Conservation (phyloP, 148 eudicot genomes). For the Silene latifolia region DNA sequence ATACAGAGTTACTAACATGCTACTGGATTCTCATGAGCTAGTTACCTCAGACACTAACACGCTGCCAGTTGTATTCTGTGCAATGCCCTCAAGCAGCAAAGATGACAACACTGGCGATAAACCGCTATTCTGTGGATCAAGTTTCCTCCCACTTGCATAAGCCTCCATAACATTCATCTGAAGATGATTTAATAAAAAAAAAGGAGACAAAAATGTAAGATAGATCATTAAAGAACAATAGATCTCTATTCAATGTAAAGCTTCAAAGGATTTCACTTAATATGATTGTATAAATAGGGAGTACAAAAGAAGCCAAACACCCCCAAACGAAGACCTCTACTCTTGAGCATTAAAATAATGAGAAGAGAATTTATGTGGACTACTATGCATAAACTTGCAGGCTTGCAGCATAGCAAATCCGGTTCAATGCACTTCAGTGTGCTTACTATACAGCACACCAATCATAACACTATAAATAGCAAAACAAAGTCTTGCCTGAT, state of each 20-base stretch:
- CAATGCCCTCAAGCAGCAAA: conserved; percentile 74
- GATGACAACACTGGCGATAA: conserved; percentile 38
- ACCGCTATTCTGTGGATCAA: conserved; percentile 47
- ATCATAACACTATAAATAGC: not conserved
- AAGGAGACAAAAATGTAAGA: not conserved
- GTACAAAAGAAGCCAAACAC: no score
- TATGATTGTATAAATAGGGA: no score
- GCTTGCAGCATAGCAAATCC: not conserved
- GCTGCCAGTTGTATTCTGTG: conserved; percentile 88
- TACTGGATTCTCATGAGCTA: conserved; percentile 10
- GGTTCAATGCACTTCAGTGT: not conserved
- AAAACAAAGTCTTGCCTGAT: conserved; percentile 50
- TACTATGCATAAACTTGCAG: not conserved
- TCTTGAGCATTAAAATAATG: no score
- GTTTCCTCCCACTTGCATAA: conserved; percentile 55
- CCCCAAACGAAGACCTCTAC: no score
- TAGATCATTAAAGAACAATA: not conserved
- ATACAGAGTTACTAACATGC: not conserved
- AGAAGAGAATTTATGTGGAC: no score
- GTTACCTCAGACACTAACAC: conserved; percentile 79
- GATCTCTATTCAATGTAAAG: not conserved
- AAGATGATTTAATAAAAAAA: not conserved
- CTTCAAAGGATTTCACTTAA: no score
- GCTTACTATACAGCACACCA: not conserved
- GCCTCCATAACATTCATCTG: conserved; percentile 97